Evolutionary conservation across 371 early-diverging fungal genomes (phyloP).

Genomic region (Blyttiomyces sp.): DNA sequence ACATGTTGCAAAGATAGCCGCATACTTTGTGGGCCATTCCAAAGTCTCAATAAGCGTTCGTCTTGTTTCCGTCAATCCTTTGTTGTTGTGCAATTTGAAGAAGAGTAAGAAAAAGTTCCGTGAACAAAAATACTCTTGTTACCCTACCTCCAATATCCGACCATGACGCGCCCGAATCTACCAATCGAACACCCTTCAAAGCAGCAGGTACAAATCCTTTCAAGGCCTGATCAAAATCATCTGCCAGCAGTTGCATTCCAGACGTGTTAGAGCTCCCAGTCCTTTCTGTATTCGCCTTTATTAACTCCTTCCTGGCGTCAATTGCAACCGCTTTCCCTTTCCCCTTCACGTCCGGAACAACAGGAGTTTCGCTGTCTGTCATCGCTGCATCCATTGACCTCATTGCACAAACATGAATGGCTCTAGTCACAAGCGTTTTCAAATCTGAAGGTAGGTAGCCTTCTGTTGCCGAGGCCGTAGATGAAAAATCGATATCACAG

Average conservation of each 20-base stretch:
- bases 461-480: slow-evolving; percentile 79
- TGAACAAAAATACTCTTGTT: too few species aligned
- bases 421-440: slow-evolving; percentile 71
- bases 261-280: too few species aligned
- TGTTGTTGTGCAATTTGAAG: neutral
- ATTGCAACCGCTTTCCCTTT: too few species aligned
- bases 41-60: slow-evolving; percentile 82
- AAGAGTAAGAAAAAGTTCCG: too few species aligned
- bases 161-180: slow-evolving; percentile 79
- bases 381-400: slow-evolving; percentile 47
- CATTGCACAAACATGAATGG: slow-evolving; percentile 78
- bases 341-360: neutral
- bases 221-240: slow-evolving; percentile 72
- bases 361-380: neutral
- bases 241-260: too few species aligned
- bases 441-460: slow-evolving; percentile 86
- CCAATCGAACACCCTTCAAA: slow-evolving; percentile 76
- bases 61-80: slow-evolving; percentile 77
- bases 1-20: slow-evolving; percentile 80
- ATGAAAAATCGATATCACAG: slow-evolving; percentile 21
- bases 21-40: slow-evolving; percentile 93
- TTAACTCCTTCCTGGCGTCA: too few species aligned
- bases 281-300: too few species aligned
- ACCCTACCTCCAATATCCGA: slow-evolving; percentile 76
- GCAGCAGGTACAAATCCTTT: slow-evolving; percentile 78